Base-by-base conservation (phyloP, 306 rosid genomes). In the Urtica urens region DNA sequence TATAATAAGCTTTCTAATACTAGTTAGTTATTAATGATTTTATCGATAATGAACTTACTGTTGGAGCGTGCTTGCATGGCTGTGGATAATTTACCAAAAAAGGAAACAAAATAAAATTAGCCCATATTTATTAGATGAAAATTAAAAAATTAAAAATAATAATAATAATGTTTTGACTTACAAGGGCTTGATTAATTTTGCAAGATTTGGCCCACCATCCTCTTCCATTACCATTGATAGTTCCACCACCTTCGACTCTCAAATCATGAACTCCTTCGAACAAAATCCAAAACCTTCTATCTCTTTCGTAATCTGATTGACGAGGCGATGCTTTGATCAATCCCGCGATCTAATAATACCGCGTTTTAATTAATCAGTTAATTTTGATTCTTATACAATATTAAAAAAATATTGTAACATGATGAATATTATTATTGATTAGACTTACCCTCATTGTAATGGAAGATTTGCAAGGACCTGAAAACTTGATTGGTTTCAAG, bases 201-300 rank as follows among this genome's bases (percentile, higher is more conserved):
- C 96, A 83, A 64, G 96, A 87, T 17, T 60, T 78, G 7, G 14
- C 11, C 96, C 96, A 87, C 96, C 94, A 87, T 34, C 13, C 73
- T 57, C 27, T 73, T 7, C 96, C 96, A 58, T 83, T 87, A 17
- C 96, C 94, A 59, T 87, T 17, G 75, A 87, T 55, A 23, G 59
- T 67, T 24, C 95, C 93, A 14, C 72, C 76, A 41, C 95, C 93
- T 67, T 74, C 60, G 46, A 86, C 82, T 13, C n/a, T 53, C 6
- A 86, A 58, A 62, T 69, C 58, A 0, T 37, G 20, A 0, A 86
- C 23, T 28, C 50, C 60, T 3, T 64, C 46, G 61, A 86, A 86
- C 65, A 38, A 12, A 40, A 86, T 70, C 93, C 95, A 86, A 23
- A 45, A 67, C 4, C 15, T 29, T 12, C 30, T 39, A 51, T 76